Evolutionary conservation across 2,329 filamentous ascomycete species (phyloP).

Genomic region (Paramyrothecium sp.): DNA sequence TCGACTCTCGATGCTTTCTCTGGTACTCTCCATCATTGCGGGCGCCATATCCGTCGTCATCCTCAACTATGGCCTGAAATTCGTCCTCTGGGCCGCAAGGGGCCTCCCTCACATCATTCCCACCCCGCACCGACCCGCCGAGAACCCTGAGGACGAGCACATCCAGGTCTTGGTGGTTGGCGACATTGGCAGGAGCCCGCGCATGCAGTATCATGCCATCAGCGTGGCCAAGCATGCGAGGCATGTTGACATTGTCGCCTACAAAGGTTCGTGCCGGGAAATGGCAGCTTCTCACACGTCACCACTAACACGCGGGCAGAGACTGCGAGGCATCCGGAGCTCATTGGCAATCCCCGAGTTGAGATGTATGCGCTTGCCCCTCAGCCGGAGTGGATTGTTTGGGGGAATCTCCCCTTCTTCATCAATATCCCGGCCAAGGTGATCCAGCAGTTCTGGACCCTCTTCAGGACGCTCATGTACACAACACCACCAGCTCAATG

Average conservation of each 20-base stretch:
- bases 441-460: conserved; percentile 71
- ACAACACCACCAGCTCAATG: conserved; percentile 71
- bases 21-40: conserved; percentile 31
- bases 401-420: conserved; percentile 72
- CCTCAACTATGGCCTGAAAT: conserved; percentile 20
- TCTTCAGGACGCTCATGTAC: conserved; percentile 74
- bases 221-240: conserved; percentile 84
- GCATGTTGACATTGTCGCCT: conserved; percentile 82
- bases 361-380: conserved; percentile 67
- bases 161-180: conserved; percentile 88
- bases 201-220: conserved; percentile 97
- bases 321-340: conserved; percentile 76
- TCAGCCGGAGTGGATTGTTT: conserved; percentile 66
- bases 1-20: background rate
- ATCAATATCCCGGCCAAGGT: conserved; percentile 82
- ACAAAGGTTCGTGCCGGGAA: conserved; percentile 58
- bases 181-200: conserved; percentile 91
- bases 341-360: conserved; percentile 68
- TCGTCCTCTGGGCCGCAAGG: conserved; percentile 18
- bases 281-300: background rate
- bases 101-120: conserved; percentile 26
- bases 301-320: conserved; percentile 44
- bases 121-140: conserved; percentile 31
- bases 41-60: conserved; percentile 30
- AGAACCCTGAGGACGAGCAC: conserved; percentile 36